Conservation (phyloP, 495 filamentous ascomycete genomes). For the Ramalina peruviana region DNA sequence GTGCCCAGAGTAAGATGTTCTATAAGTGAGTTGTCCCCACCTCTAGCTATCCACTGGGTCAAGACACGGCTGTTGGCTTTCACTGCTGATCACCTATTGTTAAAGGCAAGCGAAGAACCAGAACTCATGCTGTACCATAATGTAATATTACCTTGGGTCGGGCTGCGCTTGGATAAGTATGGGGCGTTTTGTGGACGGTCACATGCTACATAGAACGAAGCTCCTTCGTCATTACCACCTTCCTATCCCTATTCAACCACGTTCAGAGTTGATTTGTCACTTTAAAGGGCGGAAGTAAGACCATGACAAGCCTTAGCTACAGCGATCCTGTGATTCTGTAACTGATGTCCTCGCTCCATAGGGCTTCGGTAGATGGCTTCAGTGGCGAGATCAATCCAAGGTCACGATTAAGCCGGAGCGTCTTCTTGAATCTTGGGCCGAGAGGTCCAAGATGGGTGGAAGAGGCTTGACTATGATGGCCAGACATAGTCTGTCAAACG, state of each 20-base stretch:
- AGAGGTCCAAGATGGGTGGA: constrained; percentile 70
- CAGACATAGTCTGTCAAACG: constrained; percentile 29
- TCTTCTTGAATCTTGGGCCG: constrained; percentile 58
- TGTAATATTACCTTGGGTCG: constrained; percentile 30
- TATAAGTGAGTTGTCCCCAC: constrained; percentile 52
- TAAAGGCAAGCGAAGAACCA: constrained; percentile 73
- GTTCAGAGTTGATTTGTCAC: no score
- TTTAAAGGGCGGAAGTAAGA: no score
- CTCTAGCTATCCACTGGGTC: background rate
- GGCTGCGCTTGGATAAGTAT: no score
- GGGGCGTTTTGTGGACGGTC: no score
- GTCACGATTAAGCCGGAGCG: constrained; percentile 97
- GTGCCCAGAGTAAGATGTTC: constrained; percentile 90
- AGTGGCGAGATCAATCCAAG: constrained; percentile 41
- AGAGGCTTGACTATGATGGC: constrained; percentile 84
- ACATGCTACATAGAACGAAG: no score
- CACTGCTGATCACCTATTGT: background rate
- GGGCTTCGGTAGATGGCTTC: constrained; percentile 38
- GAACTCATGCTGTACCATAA: constrained; percentile 81
- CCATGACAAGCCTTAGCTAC: constrained; percentile 36
- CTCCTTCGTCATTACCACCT: no score
- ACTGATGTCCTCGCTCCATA: constrained; percentile 34
- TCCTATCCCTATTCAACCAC: no score
- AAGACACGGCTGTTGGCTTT: background rate
- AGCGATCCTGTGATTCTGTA: constrained; percentile 37